Evolutionary conservation across 306 rosid species (phyloP), one percentile per base, ranked within the genome.

Genomic region (Castanopsis chinensis): DNA sequence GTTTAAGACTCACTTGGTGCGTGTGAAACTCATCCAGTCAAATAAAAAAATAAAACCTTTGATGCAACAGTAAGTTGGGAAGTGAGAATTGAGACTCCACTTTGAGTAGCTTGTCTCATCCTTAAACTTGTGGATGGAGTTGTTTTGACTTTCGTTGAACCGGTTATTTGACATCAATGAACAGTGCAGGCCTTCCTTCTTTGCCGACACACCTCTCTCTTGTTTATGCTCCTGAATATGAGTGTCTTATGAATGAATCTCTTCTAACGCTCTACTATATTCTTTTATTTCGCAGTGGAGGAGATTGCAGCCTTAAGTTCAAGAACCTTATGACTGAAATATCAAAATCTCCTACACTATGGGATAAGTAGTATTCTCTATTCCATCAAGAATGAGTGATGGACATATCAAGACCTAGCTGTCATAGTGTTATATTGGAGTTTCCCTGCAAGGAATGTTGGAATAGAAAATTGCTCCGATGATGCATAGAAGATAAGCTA

Each of bases 281-380:
- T 75, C 21, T 68, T 32, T 41, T 27, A 37, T 84, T 79, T 27
- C 83, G 92, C 89, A 95, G 99, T 52, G 97, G 98, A 41, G 99
- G 99, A 84, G 99, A 95, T 83, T 93, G 97, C 90, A 89, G 93
- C 83, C 89, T 83, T 53, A 95, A 90, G 87, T 95, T 95, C 89
- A 95, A 93, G 94, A 91, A 81, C 80, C 99, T 95, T 27, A 90
- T 89, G 92, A 89, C 81, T 79, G 99, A 95, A 87, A 93, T 95
- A 85, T 79, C 91, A 8, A 93, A 90, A 79, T 88, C 96, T 32
- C 94, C 88, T 54, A 69, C 97, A 45, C 94, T 91, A 6, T 85
- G 88, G 82, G 97, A 93, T 41, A 95, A 90, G 84, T 95, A 90
- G n/a, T n/a, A n/a, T n/a, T n/a, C n/a, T n/a, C 79, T 83, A 86